Conservation (phyloP, 768 basidiomycete genomes). For the Russula sp. region DNA sequence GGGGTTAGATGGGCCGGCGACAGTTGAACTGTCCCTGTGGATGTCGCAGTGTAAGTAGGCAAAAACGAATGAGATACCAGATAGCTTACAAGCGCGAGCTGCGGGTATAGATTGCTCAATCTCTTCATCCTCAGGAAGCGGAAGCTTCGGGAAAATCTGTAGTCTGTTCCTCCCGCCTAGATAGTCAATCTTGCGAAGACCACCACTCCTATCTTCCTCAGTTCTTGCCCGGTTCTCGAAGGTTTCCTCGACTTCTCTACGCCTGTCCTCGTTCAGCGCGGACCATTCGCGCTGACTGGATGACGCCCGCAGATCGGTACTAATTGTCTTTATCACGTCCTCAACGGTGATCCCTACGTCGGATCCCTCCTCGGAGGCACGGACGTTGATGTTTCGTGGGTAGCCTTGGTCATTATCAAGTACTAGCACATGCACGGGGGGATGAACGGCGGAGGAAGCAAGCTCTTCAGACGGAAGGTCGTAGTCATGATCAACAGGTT, state of each 20-base stretch:
- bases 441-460: constrained; percentile 14
- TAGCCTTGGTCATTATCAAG: constrained; percentile 25
- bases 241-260: constrained; percentile 17
- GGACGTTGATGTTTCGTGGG: constrained; percentile 23
- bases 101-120: constrained; percentile 2
- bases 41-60: background rate
- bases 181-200: constrained; percentile 21
- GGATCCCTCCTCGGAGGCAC: constrained; percentile 9
- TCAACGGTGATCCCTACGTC: constrained; percentile 20
- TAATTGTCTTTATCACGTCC: constrained; percentile 14
- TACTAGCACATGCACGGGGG: constrained; percentile 11
- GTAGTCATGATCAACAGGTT: constrained; percentile 17
- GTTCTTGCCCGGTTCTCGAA: constrained; percentile 16
- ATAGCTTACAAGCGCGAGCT: constrained; percentile 19
- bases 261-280: constrained; percentile 17
- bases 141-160: constrained; percentile 17
- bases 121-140: constrained; percentile 14
- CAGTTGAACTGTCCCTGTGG: constrained; percentile 1
- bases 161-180: constrained; percentile 23
- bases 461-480: constrained; percentile 19
- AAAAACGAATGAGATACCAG: background rate
- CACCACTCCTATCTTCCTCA: constrained; percentile 17
- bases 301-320: constrained; percentile 14
- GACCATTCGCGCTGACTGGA: constrained; percentile 24
- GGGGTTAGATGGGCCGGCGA: constrained; percentile 12